Percentiles rank a stretch among this genome's conserved stretches.
These are phyloP conservation scores for Papiliotrema fonsecae DNA, from an alignment of 1,284 basidiomycete species.

Conservation along the genomic window DNA sequence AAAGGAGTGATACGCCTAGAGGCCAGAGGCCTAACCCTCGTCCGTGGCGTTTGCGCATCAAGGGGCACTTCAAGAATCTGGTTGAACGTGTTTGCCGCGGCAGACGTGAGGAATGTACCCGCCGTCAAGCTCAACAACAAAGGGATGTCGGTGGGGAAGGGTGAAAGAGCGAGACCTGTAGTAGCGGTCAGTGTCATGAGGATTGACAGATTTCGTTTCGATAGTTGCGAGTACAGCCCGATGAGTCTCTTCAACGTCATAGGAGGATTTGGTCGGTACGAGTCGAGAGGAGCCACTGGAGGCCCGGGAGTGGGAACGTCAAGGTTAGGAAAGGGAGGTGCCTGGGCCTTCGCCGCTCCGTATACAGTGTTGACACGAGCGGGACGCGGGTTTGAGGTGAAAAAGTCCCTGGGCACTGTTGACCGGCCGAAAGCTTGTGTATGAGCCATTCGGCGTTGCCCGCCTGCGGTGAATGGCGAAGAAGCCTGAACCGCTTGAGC, in stretches of 20 bases:
- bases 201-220: conserved; percentile 83
- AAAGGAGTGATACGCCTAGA: conserved; percentile 72
- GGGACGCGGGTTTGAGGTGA: conserved; percentile 11
- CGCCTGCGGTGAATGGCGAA: conserved; percentile 12
- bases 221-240: conserved; percentile 72
- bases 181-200: conserved; percentile 87
- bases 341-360: conserved; percentile 26
- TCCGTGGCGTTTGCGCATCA: conserved; percentile 94
- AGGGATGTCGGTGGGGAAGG: conserved; percentile 73
- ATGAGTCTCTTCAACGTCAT: conserved; percentile 58
- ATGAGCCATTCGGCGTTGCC: conserved; percentile 16
- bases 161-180: conserved; percentile 88
- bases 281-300: conserved; percentile 33
- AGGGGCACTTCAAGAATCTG: conserved; percentile 92
- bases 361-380: conserved; percentile 25
- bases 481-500: background rate
- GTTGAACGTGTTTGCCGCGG: conserved; percentile 91
- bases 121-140: conserved; percentile 79
- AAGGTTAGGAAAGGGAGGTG: conserved; percentile 29
- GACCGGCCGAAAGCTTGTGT: conserved; percentile 16
- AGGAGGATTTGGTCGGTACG: conserved; percentile 46
- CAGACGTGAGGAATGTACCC: conserved; percentile 86
- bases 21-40: conserved; percentile 83
- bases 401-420: conserved; percentile 21
- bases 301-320: conserved; percentile 28